Percentiles rank a stretch among this genome's conserved stretches.
phyloP scores from a whole-genome alignment of 2,329 filamentous ascomycete species.

The Paecilomyces fulvus region DNA sequence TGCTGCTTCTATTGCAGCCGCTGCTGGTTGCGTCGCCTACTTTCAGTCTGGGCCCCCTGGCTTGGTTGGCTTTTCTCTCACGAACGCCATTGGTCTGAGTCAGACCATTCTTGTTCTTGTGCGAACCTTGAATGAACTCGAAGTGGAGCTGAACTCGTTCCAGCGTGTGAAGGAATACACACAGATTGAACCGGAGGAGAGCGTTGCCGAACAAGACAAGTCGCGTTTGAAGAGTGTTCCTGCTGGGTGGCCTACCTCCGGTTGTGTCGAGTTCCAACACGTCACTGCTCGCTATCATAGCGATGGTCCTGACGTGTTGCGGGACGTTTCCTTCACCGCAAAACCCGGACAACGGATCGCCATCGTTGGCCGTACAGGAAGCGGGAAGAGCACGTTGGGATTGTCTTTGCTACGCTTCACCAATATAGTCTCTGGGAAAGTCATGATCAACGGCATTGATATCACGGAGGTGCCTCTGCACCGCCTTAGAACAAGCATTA shows the following conservation, averaged over 20 bases:
- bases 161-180: slow-evolving; percentile 17
- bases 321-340: slow-evolving; percentile 14
- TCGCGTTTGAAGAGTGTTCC: slow-evolving; percentile 5
- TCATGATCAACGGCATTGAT: slow-evolving; percentile 49
- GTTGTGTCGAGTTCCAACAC: slow-evolving; percentile 15
- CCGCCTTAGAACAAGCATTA: slow-evolving; percentile 46
- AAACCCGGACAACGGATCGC: slow-evolving; percentile 18
- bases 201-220: slow-evolving; percentile 5
- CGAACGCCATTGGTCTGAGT: slow-evolving; percentile 48
- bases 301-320: slow-evolving; percentile 16
- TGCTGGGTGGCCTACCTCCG: slow-evolving; percentile 16
- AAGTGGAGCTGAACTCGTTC: slow-evolving; percentile 45
- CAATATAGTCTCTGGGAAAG: slow-evolving; percentile 41
- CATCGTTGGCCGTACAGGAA: slow-evolving; percentile 21
- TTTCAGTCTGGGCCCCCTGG: slow-evolving; percentile 42
- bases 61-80: slow-evolving; percentile 49
- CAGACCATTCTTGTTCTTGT: slow-evolving; percentile 46
- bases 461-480: slow-evolving; percentile 45
- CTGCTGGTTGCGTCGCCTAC: slow-evolving; percentile 46
- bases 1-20: slow-evolving; percentile 44
- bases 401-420: slow-evolving; percentile 49
- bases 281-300: slow-evolving; percentile 15
- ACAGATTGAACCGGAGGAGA: slow-evolving; percentile 16
- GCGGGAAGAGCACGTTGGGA: slow-evolving; percentile 36
- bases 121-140: slow-evolving; percentile 48